Base-by-base conservation (phyloP, 2,329 filamentous ascomycete genomes). In the Sporothrix schenckii region DNA sequence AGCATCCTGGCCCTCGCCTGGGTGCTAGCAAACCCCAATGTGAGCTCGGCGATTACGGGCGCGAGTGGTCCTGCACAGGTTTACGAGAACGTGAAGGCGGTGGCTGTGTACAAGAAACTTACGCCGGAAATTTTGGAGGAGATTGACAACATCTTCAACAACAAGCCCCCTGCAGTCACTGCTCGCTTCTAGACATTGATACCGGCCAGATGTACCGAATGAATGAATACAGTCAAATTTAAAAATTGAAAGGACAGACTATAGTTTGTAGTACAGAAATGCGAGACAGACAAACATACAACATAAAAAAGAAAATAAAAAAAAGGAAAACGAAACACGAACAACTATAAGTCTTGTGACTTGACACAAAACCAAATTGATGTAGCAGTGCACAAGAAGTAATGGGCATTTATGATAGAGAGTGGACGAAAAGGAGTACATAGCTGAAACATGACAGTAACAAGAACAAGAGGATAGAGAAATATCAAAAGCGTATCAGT, bases 31-130 rank as follows among this genome's bases (percentile, higher is more conserved):
- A 90, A 90, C 76, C 83, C 84, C 73, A 85, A 87, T 70, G 85
- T 89, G 65, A 88, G 85, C 77, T 85, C 84, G 19, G 87, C 86
- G 53, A 89, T 90, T 74, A 88, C 85, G 0, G 87, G 87, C 4
- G 87, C 88, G 6, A 88, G 85, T 78, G 83, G 80, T 66, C 79
- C 83, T 2, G 82, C 84, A 76, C 87, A 90, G 81, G 81, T 89
- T 56, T 86, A 85, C 70, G 87, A 89, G 78, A 89, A 88, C 74
- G 79, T 87, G 61, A 80, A 80, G 75, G 86, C 88, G 1, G 73
- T 89, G 14, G 80, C 77, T 19, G 81, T 82, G 4, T 80, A 87
- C 60, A 83, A 87, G 68, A 85, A 85, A 79, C 77, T 90, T 75
- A 89, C 86, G 4, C 83, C 83, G 0, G 86, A 87, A 77, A 81